phyloP scores from a whole-genome alignment of 2,329 filamentous ascomycete genomes.

The Fusarium mangiferae region DNA sequence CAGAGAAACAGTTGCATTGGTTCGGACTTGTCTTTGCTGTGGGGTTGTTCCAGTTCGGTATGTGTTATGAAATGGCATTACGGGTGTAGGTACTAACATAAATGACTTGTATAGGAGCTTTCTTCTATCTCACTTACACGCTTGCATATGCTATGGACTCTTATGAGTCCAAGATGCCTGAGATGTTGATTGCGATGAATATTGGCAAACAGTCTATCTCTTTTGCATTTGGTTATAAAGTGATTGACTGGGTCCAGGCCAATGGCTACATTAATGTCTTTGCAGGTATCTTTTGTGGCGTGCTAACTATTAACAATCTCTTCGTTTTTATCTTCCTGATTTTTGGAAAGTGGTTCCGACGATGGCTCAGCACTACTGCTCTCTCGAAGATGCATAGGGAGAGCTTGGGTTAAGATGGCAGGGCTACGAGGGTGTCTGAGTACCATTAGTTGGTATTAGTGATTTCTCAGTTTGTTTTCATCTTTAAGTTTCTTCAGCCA shows the following conservation, averaged over 20 bases:
- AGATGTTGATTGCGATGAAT: slow-evolving; percentile 1
- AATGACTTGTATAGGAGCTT: background rate
- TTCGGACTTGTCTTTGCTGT: background rate
- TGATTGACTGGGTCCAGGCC: background rate
- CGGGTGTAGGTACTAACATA: background rate
- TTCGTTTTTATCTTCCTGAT: background rate
- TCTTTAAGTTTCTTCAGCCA: too few species aligned
- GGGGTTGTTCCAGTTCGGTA: background rate
- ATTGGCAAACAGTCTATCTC: background rate
- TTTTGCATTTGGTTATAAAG: background rate
- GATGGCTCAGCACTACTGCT: background rate
- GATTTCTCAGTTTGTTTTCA: too few species aligned
- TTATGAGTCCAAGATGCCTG: background rate
- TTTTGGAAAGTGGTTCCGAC: background rate
- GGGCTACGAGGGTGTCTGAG: background rate
- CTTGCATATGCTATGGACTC: background rate
- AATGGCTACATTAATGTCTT: background rate
- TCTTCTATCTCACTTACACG: slow-evolving; percentile 1
- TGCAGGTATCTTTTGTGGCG: background rate
- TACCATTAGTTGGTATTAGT: too few species aligned
- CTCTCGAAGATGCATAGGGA: background rate
- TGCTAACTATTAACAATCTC: background rate
- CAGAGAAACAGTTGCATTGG: background rate
- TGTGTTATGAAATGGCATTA: background rate
- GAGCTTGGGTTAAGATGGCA: background rate